A percentile compares a stretch with the other conserved stretches of the same genome.
Evolutionary conservation across 441 rosid species (phyloP).

Genomic region (Erysimum cheiri): DNA sequence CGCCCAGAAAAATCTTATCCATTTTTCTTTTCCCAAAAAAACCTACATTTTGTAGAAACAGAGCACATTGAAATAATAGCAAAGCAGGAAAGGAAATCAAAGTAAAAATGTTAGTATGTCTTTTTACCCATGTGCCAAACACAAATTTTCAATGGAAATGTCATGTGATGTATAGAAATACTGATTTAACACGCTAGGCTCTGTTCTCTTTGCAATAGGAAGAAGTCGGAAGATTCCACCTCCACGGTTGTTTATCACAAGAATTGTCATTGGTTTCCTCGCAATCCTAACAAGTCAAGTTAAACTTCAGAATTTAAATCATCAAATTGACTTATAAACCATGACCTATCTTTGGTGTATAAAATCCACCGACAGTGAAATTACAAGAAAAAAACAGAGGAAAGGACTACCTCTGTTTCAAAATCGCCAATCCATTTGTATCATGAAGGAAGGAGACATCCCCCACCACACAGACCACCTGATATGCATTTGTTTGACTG

Average conservation of each 20-base stretch:
- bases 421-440: constrained; percentile 90
- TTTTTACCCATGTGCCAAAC: constrained; percentile 88
- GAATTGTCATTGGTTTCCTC: constrained; percentile 80
- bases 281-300: constrained; percentile 51
- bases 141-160: constrained; percentile 73
- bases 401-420: constrained; percentile 69
- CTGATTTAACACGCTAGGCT: constrained; percentile 67
- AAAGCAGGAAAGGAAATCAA: constrained; percentile 25
- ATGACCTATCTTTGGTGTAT: neutral
- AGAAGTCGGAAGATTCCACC: constrained; percentile 99
- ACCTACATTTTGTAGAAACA: constrained; percentile 21
- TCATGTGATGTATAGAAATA: constrained; percentile 91
- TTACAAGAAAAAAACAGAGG: constrained; percentile 13
- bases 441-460: constrained; percentile 98
- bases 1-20: neutral
- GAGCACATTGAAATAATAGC: constrained; percentile 11
- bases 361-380: constrained; percentile 24
- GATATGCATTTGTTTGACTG: constrained; percentile 20
- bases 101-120: constrained; percentile 10
- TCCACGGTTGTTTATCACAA: constrained; percentile 94
- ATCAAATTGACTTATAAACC: constrained; percentile 14
- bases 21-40: constrained; percentile 1
- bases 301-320: constrained; percentile 11
- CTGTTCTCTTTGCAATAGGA: constrained; percentile 84
- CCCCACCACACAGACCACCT: constrained; percentile 88